A percentile compares a stretch with the other conserved stretches of the same genome.
Conservation (phyloP, 768 basidiomycete genomes). For the Collybiopsis luxurians region DNA sequence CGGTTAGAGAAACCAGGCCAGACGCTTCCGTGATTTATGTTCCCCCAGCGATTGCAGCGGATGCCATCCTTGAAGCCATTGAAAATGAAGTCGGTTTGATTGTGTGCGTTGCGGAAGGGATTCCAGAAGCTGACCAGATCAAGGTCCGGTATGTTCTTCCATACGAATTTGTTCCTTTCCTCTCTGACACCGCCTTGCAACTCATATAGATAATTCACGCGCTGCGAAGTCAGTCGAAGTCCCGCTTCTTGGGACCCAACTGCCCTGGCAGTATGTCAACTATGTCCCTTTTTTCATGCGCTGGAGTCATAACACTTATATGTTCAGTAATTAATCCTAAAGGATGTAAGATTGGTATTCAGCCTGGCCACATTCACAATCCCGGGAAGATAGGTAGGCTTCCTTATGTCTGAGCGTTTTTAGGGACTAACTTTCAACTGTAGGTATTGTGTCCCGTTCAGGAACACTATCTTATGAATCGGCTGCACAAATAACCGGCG, state of each 20-base stretch:
- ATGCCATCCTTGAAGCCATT: constrained; percentile 97
- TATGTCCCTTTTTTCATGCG: background rate
- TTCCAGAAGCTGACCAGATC: constrained; percentile 97
- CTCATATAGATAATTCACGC: constrained; percentile 79
- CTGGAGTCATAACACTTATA: background rate
- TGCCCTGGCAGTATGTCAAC: constrained; percentile 74
- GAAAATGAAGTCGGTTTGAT: constrained; percentile 89
- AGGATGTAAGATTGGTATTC: constrained; percentile 99
- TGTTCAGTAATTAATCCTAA: constrained; percentile 82
- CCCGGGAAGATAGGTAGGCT: constrained; percentile 89
- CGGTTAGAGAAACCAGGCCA: constrained; percentile 79
- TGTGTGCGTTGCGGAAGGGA: constrained; percentile 98
- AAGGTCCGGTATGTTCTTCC: constrained; percentile 45
- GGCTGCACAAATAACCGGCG: constrained; percentile 93
- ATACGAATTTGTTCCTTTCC: background rate
- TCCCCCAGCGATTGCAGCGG: constrained; percentile 92
- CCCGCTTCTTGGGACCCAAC: constrained; percentile 97
- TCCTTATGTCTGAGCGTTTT: background rate
- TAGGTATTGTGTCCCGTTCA: constrained; percentile 92
- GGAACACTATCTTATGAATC: constrained; percentile 98
- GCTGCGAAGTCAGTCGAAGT: constrained; percentile 89
- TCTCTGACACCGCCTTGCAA: background rate
- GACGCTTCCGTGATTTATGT: constrained; percentile 97
- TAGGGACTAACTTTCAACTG: background rate
- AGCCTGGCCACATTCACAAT: constrained; percentile 94